Evolutionary conservation across 495 filamentous ascomycete genomes (phyloP), one percentile per base, ranked within the genome.

Genomic region (Talaromyces proteolyticus): DNA sequence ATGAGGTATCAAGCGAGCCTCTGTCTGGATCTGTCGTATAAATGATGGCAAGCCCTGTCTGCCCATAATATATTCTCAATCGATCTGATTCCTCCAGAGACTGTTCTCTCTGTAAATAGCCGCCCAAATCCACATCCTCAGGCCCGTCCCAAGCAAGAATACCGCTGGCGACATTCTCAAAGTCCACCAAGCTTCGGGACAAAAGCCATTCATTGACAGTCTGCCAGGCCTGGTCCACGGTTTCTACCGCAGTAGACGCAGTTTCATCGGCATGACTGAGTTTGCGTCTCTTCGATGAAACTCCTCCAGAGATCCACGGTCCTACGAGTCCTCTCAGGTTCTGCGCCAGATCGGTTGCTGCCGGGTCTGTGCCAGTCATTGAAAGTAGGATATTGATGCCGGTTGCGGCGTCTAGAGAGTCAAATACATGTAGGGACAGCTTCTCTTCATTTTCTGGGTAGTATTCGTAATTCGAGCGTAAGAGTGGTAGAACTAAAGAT

Each of bases 391-490:
- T 60, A 37, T 82, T 79, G 19, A 91, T 73, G 2, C 82, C 88
- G 23, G 78, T 73, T 46, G 69, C 65, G 40, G 78, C 81, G 42
- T 82, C 79, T 63, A 72, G 65, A 25, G 63, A 66, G 51, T 72
- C 69, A 39, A 93, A 58, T 0, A 68, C 70, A 47, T 88, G 81
- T 17, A 94, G 67, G 3, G 82, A 81, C 26, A 81, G 68, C 6
- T 68, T 56, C 11, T 72, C 66, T 12, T 74, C 76, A 10, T 77
- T 73, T 23, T 77, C 64, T 0, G 86, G 80, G 53, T 95, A 87
- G 58, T 89, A 93, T 70, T 93, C 89, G 61, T 87, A 87, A 57
- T 87, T 87, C n/a, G 90, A 73, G 46, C 91, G 78, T 14, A 92
- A 67, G 1, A 95, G 72, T 0, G 91, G 91, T 19, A 96, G 70